A percentile compares a stretch with the other conserved stretches of the same genome.
Conservation (phyloP, 208 protist species). For the Trypanosoma vivax region DNA sequence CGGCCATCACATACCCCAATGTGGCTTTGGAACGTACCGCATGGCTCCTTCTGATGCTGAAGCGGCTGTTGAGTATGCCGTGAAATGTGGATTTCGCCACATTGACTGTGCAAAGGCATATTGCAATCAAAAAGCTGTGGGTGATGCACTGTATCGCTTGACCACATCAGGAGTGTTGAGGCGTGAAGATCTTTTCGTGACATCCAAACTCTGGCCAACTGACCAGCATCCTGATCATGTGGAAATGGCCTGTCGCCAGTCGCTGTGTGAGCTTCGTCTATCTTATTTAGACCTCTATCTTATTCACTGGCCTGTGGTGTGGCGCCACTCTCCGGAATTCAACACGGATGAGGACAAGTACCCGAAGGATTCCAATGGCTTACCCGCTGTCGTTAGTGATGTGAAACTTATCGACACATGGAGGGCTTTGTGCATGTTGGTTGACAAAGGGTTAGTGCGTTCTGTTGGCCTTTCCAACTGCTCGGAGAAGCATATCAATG, state of each 20-base stretch:
- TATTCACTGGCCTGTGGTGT: conserved; percentile 90
- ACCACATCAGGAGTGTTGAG: conserved; percentile 38
- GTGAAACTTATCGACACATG: conserved; percentile 69
- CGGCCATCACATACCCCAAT: conserved; percentile 59
- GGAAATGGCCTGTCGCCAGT: conserved; percentile 71
- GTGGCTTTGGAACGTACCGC: conserved; percentile 88
- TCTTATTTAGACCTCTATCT: conserved; percentile 92
- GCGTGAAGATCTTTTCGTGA: conserved; percentile 91
- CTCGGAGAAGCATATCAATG: conserved; percentile 40
- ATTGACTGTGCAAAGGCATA: conserved; percentile 90
- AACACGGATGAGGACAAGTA: conserved; percentile 57
- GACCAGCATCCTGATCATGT: conserved; percentile 89
- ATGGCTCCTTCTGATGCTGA: conserved; percentile 37
- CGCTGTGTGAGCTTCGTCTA: conserved; percentile 62
- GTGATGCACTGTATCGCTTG: conserved; percentile 51
- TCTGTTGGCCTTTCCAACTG: conserved; percentile 89
- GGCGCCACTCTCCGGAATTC: conserved; percentile 45
- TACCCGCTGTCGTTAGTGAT: conserved; percentile 39
- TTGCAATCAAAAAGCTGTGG: conserved; percentile 87
- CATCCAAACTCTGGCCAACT: conserved; percentile 93
- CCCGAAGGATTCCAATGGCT: conserved; percentile 38
- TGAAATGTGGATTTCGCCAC: conserved; percentile 80
- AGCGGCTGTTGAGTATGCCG: conserved; percentile 47
- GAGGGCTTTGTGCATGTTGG: conserved; percentile 77
- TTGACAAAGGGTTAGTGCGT: conserved; percentile 79